Evolutionary conservation across 1,284 basidiomycete genomes (phyloP).

Genomic region (Pseudozyma sp.): DNA sequence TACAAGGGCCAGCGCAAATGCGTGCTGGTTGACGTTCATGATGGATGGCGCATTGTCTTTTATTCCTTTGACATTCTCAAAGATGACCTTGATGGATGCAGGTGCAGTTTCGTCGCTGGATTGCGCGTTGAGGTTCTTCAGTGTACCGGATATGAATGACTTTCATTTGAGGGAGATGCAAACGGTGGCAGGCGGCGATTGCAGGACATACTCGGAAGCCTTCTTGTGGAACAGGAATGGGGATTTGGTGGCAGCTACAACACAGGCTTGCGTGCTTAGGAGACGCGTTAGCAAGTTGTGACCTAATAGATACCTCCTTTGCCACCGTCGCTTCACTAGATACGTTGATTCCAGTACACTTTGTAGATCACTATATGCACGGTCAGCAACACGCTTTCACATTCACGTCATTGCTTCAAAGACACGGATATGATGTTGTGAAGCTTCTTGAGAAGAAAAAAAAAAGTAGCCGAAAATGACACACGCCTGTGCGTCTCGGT

Average conservation of each 20-base stretch:
- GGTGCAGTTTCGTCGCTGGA: conserved; percentile 56
- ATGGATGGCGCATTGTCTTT: conserved; percentile 63
- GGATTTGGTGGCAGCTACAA: conserved; percentile 44
- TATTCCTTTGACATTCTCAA: conserved; percentile 59
- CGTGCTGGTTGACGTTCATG: conserved; percentile 35
- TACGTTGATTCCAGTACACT: background rate
- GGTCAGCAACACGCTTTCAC: too few relatives aligned
- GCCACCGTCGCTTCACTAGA: too few relatives aligned
- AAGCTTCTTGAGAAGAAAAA: background rate
- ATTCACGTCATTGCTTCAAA: background rate
- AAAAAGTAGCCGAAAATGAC: background rate
- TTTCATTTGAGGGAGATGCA: conserved; percentile 57
- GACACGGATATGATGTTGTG: background rate
- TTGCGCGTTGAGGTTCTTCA: conserved; percentile 59
- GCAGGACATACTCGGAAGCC: conserved; percentile 54
- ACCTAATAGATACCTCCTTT: background rate
- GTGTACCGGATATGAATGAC: conserved; percentile 47
- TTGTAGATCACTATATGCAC: background rate
- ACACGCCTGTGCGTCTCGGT: conserved; percentile 11
- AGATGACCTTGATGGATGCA: conserved; percentile 42
- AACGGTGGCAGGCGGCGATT: conserved; percentile 42
- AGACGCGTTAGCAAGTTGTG: conserved; percentile 17
- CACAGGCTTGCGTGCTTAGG: conserved; percentile 52
- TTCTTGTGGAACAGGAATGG: conserved; percentile 40
- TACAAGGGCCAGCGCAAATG: conserved; percentile 26